Base-by-base conservation (phyloP, 148 eudicot genomes). In the Rhododendron ferrugineum region DNA sequence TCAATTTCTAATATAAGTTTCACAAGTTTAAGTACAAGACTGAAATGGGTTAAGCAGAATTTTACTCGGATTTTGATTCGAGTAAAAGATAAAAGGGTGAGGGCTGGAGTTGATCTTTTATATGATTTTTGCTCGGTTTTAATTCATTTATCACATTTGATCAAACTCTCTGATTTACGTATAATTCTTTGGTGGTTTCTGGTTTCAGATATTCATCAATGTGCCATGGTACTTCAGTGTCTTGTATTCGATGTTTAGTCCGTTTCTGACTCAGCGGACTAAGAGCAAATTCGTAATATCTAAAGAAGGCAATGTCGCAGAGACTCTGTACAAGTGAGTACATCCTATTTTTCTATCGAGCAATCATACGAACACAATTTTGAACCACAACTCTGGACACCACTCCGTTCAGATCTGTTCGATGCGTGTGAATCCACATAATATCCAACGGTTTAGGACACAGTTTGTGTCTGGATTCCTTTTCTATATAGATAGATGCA, bases 161-260 rank as follows among this genome's bases (percentile, higher is more conserved):
- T 6, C 44, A 40, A 40, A 40, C 6, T 40, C 7, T 40, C 44
- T 40, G 8, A 40, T 40, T 40, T 40, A n/a, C n/a, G n/a, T n/a
- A 37, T 37, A 40, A 40, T 40, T 7, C 1, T 11, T 78, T 1
- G 54, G 30, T 0, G 40, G 40, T 54, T 54, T 56, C 6, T 87
- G 84, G 82, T 64, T 87, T 75, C 80, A 96, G 99, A 94, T 96
- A 47, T 96, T 96, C 62, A 91, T 96, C 89, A 96, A 96, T 89
- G 99, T 96, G 82, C 99, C 99, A 49, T 96, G 99, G 99, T 96
- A 95, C 88, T 96, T 94, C 76, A 95, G 96, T 84, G 77, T 96
- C 92, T 40, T 96, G 86, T 95, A 96, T 90, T 96, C 99, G 28
- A 88, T 96, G 92, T 92, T 96, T 60, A 95, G 98, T 87, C 99